These are phyloP conservation scores for Juglanconis sp. DNA, from an alignment of 2,329 filamentous ascomycete genomes.

Conservation along the genomic window DNA sequence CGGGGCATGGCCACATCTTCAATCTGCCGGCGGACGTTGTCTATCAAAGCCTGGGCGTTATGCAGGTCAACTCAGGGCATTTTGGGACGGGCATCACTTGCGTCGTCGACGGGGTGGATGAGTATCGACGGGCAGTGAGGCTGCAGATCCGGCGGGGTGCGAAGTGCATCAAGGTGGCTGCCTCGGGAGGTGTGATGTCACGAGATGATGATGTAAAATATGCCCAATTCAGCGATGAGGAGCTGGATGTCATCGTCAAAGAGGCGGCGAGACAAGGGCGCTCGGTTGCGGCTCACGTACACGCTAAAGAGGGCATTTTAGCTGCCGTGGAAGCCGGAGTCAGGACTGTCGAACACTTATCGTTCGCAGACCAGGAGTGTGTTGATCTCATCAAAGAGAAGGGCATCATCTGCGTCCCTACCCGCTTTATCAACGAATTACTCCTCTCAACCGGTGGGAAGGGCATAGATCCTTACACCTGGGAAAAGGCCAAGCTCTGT, in stretches of 20 bases:
- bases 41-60: constrained; percentile 32
- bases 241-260: constrained; percentile 35
- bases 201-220: constrained; percentile 36
- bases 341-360: constrained; percentile 37
- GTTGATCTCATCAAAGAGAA: constrained; percentile 36
- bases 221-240: constrained; percentile 37
- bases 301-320: constrained; percentile 39
- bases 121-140: constrained; percentile 37
- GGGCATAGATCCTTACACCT: constrained; percentile 31
- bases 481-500: constrained; percentile 34
- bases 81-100: constrained; percentile 24
- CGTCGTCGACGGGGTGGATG: constrained; percentile 38
- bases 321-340: constrained; percentile 36
- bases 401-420: constrained; percentile 35
- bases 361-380: constrained; percentile 39
- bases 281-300: constrained; percentile 38
- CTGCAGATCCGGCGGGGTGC: constrained; percentile 39
- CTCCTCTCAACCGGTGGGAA: constrained; percentile 31
- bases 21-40: constrained; percentile 32
- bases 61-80: constrained; percentile 28
- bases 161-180: constrained; percentile 38
- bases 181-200: constrained; percentile 37
- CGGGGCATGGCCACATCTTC: constrained; percentile 34
- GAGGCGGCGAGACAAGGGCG: constrained; percentile 35
- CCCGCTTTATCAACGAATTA: constrained; percentile 34